Conservation (phyloP, 495 filamentous ascomycete genomes). For the Xylaria scruposa region DNA sequence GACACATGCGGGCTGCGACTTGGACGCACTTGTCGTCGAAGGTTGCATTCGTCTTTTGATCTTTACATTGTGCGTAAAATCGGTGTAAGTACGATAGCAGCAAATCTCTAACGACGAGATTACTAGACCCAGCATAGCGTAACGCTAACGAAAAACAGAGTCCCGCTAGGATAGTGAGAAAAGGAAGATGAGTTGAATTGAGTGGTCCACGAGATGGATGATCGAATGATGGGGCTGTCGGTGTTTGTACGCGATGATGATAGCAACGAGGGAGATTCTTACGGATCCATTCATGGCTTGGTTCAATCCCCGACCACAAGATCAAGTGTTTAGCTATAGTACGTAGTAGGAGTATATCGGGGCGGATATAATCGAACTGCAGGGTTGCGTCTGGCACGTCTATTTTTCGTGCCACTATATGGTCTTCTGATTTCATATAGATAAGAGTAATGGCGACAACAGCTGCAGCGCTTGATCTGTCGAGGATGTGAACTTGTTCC, state of each 20-base stretch:
- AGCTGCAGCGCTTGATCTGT: constrained; percentile 88
- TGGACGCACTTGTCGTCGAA: constrained; percentile 85
- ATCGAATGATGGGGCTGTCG: constrained; percentile 23
- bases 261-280: constrained; percentile 74
- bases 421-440: constrained; percentile 96
- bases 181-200: constrained; percentile 66
- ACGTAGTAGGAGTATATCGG: constrained; percentile 88
- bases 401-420: constrained; percentile 87
- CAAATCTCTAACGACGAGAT: constrained; percentile 73
- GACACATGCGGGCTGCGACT: constrained; percentile 85
- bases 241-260: constrained; percentile 50
- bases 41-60: constrained; percentile 47
- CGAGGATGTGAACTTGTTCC: constrained; percentile 86
- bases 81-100: constrained; percentile 85
- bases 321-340: constrained; percentile 92
- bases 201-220: constrained; percentile 34
- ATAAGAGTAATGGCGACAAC: constrained; percentile 91
- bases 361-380: constrained; percentile 93
- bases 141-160: constrained; percentile 86
- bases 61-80: constrained; percentile 77
- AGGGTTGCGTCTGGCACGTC: constrained; percentile 87
- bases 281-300: constrained; percentile 74
- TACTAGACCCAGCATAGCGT: constrained; percentile 84
- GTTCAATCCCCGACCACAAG: constrained; percentile 84
- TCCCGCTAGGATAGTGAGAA: constrained; percentile 90